Base-by-base conservation (phyloP, 2,329 filamentous ascomycete species). In the Plectosphaerella plurivora region DNA sequence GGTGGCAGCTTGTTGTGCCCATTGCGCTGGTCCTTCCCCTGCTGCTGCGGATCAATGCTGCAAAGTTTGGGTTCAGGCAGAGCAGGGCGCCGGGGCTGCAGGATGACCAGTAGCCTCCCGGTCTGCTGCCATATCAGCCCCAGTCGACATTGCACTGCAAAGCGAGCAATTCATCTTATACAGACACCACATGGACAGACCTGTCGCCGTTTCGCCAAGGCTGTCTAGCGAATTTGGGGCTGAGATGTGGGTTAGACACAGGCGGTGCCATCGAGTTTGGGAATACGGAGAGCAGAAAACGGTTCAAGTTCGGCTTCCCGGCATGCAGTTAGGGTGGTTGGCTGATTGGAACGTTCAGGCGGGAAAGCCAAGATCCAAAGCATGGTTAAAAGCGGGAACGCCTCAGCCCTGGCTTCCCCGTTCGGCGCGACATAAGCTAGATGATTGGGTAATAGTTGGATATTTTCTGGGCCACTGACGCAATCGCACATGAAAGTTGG, bases 11-110 rank as follows among this genome's bases (percentile, higher is more conserved):
- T 3, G 66, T 89, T 45, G 64, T 90, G n/a, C 78, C 86, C 1
- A 73, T 86, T 12, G 65, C 97, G 37, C 74, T 91, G 28, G 63
- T 94, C 10, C 61, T 83, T 18, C 93, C 93, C 0, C 71, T 96
- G 15, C 76, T 88, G 53, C 87, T 92, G 9, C 81, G 93, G 58
- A 84, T 97, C 56, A 88, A 91, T 75, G 82, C 87, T 73, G 79
- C 83, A 56, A 97, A 97, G 76, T 74, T 97, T 53, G 89, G 89
- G 1, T 62, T 70, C n/a, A 14, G 37, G 4, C 22, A 14, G 11
- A 44, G 44, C 20, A 33, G 16, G 37, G 48, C 25, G 3, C 48
- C 37, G 37, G 39, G 20, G 16, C 25, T 22, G 36, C 20, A 44
- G 24, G 37, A 37, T n/a, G 20, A 50, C 12, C 18, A 49, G 36